Evolutionary conservation across 169 alveolate species (phyloP), one percentile per base, ranked within the genome.

Genomic region (Cryptosporidium meleagridis): DNA sequence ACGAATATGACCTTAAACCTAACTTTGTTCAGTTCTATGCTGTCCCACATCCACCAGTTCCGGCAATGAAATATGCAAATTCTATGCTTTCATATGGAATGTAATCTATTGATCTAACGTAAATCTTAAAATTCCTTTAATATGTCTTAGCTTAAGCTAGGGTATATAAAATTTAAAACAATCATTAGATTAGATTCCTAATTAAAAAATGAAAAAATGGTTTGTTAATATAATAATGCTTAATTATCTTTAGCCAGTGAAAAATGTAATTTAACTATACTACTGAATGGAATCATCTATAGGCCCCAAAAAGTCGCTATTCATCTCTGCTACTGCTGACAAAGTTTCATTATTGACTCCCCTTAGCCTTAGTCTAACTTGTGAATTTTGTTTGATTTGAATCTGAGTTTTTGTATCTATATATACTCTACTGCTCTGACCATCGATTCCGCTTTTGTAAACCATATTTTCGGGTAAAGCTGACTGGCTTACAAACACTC

Each of bases 31-130:
- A 93, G 92, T 98, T 98, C 93, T 93, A 92, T 45, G 97, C 98
- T 31, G 99, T 96, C 33, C 97, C 95, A 58, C 99, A 97, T 93
- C 99, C 99, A 8, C 96, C 97, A 35, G 95, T 96, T 14, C 97
- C 96, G 35, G 97, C 98, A 33, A 97, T 97, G 99, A 97, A 96
- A 61, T 97, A 97, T 93, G 98, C 98, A 53, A 95, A 93, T 69
- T 93, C 95, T n/a, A 84, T 93, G 62, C 91, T 93, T 84, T 91
- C 86, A 44, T 93, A 93, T 48, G 92, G 92, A 12, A 91, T 85
- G 67, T 93, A 68, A 85, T 48, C 10, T 26, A 37, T 68, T 31
- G 35, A 48, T 48, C 12, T 14, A 48, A 48, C 21, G 3, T 48
- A 2, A 16, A 48, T 48, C 4, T 48, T 48, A 48, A 1, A 12